Base-by-base conservation (phyloP, 2,329 filamentous ascomycete genomes). In the Albifimbria verrucaria region DNA sequence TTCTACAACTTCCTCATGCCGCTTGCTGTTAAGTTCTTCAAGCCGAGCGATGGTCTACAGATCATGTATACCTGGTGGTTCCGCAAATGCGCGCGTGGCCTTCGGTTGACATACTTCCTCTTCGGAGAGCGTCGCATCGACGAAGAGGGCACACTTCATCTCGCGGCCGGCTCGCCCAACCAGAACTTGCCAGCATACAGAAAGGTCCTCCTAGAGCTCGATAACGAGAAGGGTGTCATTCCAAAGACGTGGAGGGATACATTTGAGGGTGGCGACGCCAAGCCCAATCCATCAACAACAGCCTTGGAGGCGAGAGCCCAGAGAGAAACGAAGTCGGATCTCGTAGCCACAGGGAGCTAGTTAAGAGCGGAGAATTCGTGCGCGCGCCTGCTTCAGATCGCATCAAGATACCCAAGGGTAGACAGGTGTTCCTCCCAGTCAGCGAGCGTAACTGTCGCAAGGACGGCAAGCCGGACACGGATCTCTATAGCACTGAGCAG, bases 1-100 rank as follows among this genome's bases (percentile, higher is more conserved):
- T 94, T 97, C 68, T 99, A 97, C 79, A 97, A 97, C 71, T 96
- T 97, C 68, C 76, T 97, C 46, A 94, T 97, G 78, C 94, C 94
- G 0, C 74, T 96, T 48, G 86, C 92, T 12, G 84, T 97, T 60
- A 88, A 84, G 61, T 86, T 91, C 61, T 87, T 96, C 71, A 90
- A 89, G 66, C 92, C 93, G 2, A 91, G 90, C 49, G 89, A 96
- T 65, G 88, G 85, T 1, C 76, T 99, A 3, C 89, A 96, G 61
- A 77, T 81, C 51, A 87, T 97, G 78, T 99, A 96, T 68, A 87
- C 86, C 7, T 97, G 93, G 93, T 99, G 94, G 91, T 96, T 99
- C 74, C 87, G 88, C 60, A 85, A 83, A 62, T 96, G 92, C 66
- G 94, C 92, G 12, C 81, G 90, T 49, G 75, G 79, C 41, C 76